A percentile compares a stretch with the other conserved stretches of the same genome.
phyloP scores from a whole-genome alignment of 352 stramenopile genomes.

The Detonula confervacea region DNA sequence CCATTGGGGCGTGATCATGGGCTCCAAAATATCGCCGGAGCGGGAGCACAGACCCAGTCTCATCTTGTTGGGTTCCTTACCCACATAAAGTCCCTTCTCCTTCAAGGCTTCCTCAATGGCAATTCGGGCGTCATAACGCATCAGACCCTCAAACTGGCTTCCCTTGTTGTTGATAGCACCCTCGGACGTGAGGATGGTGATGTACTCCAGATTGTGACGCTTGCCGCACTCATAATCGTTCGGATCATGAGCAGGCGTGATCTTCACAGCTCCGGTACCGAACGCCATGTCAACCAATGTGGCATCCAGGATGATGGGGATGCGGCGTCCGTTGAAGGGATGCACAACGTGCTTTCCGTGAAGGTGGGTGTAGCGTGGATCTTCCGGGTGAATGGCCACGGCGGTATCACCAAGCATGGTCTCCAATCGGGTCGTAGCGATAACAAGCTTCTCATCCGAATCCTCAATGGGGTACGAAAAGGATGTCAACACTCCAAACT shows the following conservation, averaged over 20 bases:
- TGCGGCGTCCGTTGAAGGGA: slow-evolving; percentile 95
- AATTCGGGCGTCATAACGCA: slow-evolving; percentile 92
- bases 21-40: slow-evolving; percentile 98
- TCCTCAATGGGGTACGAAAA: slow-evolving; percentile 97
- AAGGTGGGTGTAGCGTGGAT: slow-evolving; percentile 94
- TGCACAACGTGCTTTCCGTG: slow-evolving; percentile 96
- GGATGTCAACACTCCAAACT: slow-evolving; percentile 98
- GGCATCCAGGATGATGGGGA: slow-evolving; percentile 96
- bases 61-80: slow-evolving; percentile 99
- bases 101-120: slow-evolving; percentile 94
- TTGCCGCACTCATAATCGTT: slow-evolving; percentile 99
- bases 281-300: slow-evolving; percentile 98
- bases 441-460: slow-evolving; percentile 86
- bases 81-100: slow-evolving; percentile 92
- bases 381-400: slow-evolving; percentile 98
- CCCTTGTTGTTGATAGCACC: slow-evolving; percentile 95
- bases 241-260: slow-evolving; percentile 99
- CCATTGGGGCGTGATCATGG: slow-evolving; percentile 99
- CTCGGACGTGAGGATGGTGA: slow-evolving; percentile 96
- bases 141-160: slow-evolving; percentile 91
- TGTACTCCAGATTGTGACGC: slow-evolving; percentile 96
- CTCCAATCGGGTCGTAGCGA: slow-evolving; percentile 97
- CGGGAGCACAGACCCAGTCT: slow-evolving; percentile 96
- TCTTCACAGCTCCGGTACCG: slow-evolving; percentile 95
- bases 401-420: slow-evolving; percentile 99